Base-by-base conservation (phyloP, 257 asterid species). In the Gynochthodes officinalis region DNA sequence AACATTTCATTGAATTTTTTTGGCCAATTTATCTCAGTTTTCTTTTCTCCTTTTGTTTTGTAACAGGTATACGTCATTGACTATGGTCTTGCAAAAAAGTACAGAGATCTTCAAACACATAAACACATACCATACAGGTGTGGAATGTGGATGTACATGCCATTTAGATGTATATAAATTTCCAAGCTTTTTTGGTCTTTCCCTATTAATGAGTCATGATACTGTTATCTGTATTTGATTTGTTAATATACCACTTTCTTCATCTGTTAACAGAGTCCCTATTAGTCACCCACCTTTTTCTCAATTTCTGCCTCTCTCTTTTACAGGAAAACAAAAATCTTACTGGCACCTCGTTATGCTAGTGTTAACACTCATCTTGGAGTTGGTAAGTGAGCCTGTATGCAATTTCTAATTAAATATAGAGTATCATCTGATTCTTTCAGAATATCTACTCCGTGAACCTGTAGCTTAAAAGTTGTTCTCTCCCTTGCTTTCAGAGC, bases 311-410 rank as follows among this genome's bases (percentile, higher is more conserved):
- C 10, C 65, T 33, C 50, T 40, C 21, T n/a, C 64, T 78, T 69
- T 77, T 69, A 64, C 89, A 94, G 98, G 98, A 94, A 82, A 94
- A 93, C 83, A 93, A 91, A 83, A 93, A 93, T 83, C 96, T 93
- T 75, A 91, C 98, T 5, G 98, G 98, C 57, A 93, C 98, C 98
- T 71, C 97, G 97, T 55, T 94, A 94, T 85, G 97, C 97, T 25
- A 94, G 98, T 79, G 96, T 91, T 70, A 94, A 94, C 84, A 91
- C 98, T 60, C 98, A 94, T 80, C 97, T 91, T 77, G 98, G 98
- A 77, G 90, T 94, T 79, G 98, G 98, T 94, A 73, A 85, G 96
- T 76, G 67, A 80, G 74, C 49, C 64, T 28, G 52, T 43, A 48
- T 57, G 50, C 70, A 46, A 61, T 62, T 61, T 32, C 7, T 67